Base-by-base conservation (phyloP, 2,329 filamentous ascomycete genomes). In the Colletotrichum aenigma region DNA sequence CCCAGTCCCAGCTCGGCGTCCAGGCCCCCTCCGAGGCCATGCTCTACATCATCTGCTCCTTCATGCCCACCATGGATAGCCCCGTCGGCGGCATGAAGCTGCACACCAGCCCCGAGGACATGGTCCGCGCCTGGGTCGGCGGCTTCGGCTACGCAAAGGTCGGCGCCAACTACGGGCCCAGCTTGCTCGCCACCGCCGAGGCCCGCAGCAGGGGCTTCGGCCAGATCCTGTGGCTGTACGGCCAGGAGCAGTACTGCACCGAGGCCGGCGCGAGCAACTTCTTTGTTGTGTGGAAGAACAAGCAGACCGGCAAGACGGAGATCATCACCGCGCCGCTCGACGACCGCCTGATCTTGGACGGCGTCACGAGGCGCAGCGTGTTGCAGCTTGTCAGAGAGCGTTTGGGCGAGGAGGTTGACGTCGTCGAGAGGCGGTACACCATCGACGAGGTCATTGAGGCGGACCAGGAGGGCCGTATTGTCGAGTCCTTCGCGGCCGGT, bases 141-240 rank as follows among this genome's bases (percentile, higher is more conserved):
- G 96, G 96, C 12, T 98, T 97, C 83, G 96, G 96, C 1, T 96
- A 94, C 82, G 95, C 96, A 76, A 98, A 98, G 86, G 91, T 98
- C 38, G 96, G 96, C 70, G 96, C 96, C 76, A 98, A 98, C 88
- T 98, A 98, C 84, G 96, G 96, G 0, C 96, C 96, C 21, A 93
- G 91, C 24, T 89, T 98, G 70, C 89, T 95, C 70, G 94, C 95
- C 5, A 96, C 96, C 65, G 89, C 90, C 21, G 94, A 96, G 84
- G 96, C 96, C 4, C 88, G 92, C 71, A 87, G 87, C 13, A 86
- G 91, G 55, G 96, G 96, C 0, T 98, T 92, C 85, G 91, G 96
- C 82, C 96, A 98, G 89, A 94, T 98, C 71, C 90, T 98, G n/a
- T 98, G 96, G 96, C 89, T 98, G 66, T 97, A 98, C 81, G 95